Evolutionary conservation across 2,329 filamentous ascomycete genomes (phyloP).

Genomic region (Stemphylium beticola): DNA sequence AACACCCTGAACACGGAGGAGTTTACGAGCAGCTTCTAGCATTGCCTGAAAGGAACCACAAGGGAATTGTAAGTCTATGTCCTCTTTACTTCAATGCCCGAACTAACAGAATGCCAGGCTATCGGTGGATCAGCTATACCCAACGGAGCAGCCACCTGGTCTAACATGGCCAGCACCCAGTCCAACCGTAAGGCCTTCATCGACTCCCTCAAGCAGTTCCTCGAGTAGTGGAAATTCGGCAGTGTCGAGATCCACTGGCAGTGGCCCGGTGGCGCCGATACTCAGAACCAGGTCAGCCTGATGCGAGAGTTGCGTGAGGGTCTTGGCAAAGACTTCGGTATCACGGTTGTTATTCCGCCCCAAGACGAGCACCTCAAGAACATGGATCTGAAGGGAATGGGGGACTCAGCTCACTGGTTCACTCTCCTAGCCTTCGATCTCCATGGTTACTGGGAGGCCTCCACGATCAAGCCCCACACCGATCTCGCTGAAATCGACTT

Average conservation of each 20-base stretch:
- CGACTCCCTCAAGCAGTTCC: slow-evolving; percentile 47
- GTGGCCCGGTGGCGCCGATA: slow-evolving; percentile 44
- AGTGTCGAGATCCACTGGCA: slow-evolving; percentile 58
- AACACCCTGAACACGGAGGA: slow-evolving; percentile 23
- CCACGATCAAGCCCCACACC: slow-evolving; percentile 48
- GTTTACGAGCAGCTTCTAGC: slow-evolving; percentile 27
- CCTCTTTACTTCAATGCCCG: not conserved
- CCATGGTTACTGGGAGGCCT: slow-evolving; percentile 41
- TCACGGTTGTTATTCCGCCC: slow-evolving; percentile 36
- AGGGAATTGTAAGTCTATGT: slow-evolving; percentile 18
- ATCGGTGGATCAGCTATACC: slow-evolving; percentile 52
- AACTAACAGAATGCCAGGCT: slow-evolving; percentile 9
- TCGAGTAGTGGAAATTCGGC: slow-evolving; percentile 53
- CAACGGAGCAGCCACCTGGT: slow-evolving; percentile 39
- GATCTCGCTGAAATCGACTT: slow-evolving; percentile 57
- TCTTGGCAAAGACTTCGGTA: slow-evolving; percentile 24
- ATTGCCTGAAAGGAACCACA: slow-evolving; percentile 17
- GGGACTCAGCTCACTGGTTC: slow-evolving; percentile 48
- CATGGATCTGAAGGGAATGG: slow-evolving; percentile 34
- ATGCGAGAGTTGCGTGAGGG: slow-evolving; percentile 30
- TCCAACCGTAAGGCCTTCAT: slow-evolving; percentile 48
- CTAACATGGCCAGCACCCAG: slow-evolving; percentile 39
- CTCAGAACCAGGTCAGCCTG: slow-evolving; percentile 26
- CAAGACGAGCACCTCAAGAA: slow-evolving; percentile 35
- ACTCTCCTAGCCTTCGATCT: slow-evolving; percentile 58